Percentiles rank a stretch among this genome's conserved stretches.
phyloP scores from a whole-genome alignment of 495 filamentous ascomycete genomes.

The Amphirosellinia nigrospora region DNA sequence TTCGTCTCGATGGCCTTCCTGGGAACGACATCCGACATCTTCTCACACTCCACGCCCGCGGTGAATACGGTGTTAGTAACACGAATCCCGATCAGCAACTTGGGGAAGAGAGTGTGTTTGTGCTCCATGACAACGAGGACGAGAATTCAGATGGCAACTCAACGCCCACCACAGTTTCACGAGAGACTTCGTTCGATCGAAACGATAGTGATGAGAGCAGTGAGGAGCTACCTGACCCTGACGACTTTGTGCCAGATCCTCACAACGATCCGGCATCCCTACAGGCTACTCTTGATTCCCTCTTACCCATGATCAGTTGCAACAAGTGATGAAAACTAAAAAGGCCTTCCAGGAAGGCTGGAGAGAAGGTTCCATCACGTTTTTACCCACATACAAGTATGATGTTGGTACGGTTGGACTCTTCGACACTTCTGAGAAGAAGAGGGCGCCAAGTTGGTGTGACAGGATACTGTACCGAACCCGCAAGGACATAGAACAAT shows the following conservation, averaged over 20 bases:
- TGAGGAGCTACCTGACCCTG: constrained; percentile 55
- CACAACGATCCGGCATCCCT: constrained; percentile 63
- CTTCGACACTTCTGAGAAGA: constrained; percentile 95
- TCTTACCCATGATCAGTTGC: constrained; percentile 93
- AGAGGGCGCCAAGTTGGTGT: constrained; percentile 93
- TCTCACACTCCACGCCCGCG: constrained; percentile 78
- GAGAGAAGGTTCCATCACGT: constrained; percentile 85
- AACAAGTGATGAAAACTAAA: constrained; percentile 69
- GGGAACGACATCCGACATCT: constrained; percentile 88
- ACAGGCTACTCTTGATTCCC: constrained; percentile 81
- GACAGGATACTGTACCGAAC: constrained; percentile 93
- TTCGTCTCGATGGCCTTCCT: constrained; percentile 84
- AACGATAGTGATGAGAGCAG: constrained; percentile 47
- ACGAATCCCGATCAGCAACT: constrained; percentile 42
- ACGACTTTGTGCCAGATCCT: constrained; percentile 60
- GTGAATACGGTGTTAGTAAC: constrained; percentile 69
- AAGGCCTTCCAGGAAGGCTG: constrained; percentile 91
- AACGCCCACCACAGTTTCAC: constrained; percentile 39
- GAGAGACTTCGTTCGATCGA: constrained; percentile 38
- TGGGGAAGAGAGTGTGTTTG: constrained; percentile 51
- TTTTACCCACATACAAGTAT: constrained; percentile 95
- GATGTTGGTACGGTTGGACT: constrained; percentile 91
- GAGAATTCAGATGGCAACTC: constrained; percentile 43
- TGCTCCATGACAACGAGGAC: constrained; percentile 45
- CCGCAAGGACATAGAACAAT: constrained; percentile 69